A percentile compares a stretch with the other conserved stretches of the same genome.
Evolutionary conservation across 192 early-diverging fungal genomes (phyloP).

Genomic region (Piromyces sp.): DNA sequence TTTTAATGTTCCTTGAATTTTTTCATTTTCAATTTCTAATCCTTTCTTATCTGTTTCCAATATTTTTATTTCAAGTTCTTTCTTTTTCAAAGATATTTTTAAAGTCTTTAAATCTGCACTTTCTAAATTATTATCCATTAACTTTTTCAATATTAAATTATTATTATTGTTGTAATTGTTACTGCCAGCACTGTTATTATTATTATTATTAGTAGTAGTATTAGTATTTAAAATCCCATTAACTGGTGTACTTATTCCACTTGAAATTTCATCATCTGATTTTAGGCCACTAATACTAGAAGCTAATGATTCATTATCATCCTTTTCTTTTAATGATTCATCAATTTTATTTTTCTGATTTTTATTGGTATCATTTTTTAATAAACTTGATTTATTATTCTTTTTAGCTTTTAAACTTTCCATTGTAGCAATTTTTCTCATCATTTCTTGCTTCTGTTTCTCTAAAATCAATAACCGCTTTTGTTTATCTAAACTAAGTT

Average conservation of each 20-base stretch:
- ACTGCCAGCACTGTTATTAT: too few relatives aligned
- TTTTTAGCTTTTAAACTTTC: not conserved
- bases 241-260: not conserved
- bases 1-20: not conserved
- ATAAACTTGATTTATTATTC: not conserved
- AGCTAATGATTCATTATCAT: not conserved
- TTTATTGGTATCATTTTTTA: not conserved
- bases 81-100: not conserved
- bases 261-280: not conserved
- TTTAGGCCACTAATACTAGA: not conserved
- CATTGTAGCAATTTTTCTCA: not conserved
- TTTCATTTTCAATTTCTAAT: not conserved
- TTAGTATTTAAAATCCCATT: not conserved
- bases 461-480: not conserved
- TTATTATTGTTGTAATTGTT: not conserved
- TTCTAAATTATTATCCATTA: not conserved
- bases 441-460: not conserved
- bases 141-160: not conserved
- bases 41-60: not conserved
- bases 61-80: not conserved
- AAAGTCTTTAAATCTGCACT: not conserved
- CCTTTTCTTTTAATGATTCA: not conserved
- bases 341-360: not conserved
- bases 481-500: not conserved
- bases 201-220: too few relatives aligned